Conservation (phyloP, 768 basidiomycete species). For the Jaapia argillacea region DNA sequence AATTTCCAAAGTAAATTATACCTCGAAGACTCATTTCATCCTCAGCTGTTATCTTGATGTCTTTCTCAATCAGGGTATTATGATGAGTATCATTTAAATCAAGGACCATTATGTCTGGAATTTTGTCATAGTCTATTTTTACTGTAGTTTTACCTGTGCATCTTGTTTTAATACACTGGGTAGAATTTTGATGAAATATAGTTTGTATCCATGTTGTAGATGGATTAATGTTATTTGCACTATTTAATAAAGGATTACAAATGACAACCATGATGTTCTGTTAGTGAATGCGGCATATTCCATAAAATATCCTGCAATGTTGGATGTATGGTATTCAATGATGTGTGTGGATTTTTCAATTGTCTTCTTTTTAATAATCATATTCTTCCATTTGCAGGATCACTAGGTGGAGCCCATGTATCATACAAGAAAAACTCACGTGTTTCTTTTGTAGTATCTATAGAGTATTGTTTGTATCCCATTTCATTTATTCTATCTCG, state of each 20-base stretch:
- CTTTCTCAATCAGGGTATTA: too few relatives aligned
- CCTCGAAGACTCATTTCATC: slow-evolving; percentile 10
- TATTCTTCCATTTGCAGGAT: neutral
- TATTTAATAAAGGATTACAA: too few relatives aligned
- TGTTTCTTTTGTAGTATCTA: slow-evolving; percentile 17
- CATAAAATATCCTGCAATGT: slow-evolving; percentile 12
- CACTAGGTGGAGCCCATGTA: neutral
- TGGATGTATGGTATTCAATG: neutral
- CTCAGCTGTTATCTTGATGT: too few relatives aligned
- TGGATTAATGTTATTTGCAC: too few relatives aligned
- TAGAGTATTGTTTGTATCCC: slow-evolving; percentile 20
- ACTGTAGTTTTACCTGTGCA: too few relatives aligned
- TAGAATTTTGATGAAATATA: too few relatives aligned
- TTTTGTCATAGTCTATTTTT: too few relatives aligned
- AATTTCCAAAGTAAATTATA: slow-evolving; percentile 12
- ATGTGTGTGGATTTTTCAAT: neutral
- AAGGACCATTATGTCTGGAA: too few relatives aligned
- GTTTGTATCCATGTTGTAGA: too few relatives aligned
- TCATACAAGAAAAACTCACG: slow-evolving; percentile 20
- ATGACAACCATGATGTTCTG: too few relatives aligned
- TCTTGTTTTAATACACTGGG: too few relatives aligned
- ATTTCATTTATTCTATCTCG: slow-evolving; percentile 27
- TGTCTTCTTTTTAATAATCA: neutral
- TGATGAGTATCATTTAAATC: too few relatives aligned
- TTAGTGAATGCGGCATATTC: slow-evolving; percentile 11